These are phyloP conservation scores for Tripterygium wilfordii DNA, from an alignment of 177 flowering plant species.

Conservation along the genomic window DNA sequence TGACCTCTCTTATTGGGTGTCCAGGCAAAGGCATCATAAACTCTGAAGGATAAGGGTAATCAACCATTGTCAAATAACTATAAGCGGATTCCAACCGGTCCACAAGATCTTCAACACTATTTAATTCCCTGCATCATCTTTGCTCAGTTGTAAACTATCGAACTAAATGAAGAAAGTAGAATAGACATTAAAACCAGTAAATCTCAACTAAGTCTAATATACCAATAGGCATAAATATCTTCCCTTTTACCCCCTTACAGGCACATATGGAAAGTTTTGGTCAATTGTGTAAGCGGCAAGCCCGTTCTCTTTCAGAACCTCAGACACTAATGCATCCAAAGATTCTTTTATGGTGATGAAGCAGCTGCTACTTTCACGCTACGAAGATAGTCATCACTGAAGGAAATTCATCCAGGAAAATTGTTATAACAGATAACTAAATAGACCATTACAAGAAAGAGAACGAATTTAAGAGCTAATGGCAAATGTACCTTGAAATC, in stretches of 20 bases:
- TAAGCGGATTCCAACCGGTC: conserved; percentile 81
- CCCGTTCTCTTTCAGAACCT: conserved; percentile 51
- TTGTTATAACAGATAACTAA: too few relatives aligned
- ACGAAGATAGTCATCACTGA: too few relatives aligned
- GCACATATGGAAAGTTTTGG: conserved; percentile 60
- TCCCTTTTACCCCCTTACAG: conserved; percentile 39
- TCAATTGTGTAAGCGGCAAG: conserved; percentile 42
- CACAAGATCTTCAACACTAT: conserved; percentile 44
- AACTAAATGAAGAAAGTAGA: not conserved
- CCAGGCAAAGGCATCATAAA: conserved; percentile 91
- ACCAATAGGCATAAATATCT: too few relatives aligned
- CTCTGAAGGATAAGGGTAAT: conserved; percentile 75
- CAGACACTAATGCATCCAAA: conserved; percentile 47
- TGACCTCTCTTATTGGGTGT: conserved; percentile 83
- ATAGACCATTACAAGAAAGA: too few relatives aligned
- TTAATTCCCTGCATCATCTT: conserved; percentile 44
- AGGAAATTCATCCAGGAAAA: too few relatives aligned
- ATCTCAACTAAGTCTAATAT: not conserved
- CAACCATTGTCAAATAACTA: conserved; percentile 87
- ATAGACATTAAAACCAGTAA: not conserved
- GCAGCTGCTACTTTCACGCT: conserved; percentile 77
- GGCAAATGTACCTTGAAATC: conserved; percentile 65
- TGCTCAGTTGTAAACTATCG: conserved; percentile 1
- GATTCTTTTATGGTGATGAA: conserved; percentile 72
- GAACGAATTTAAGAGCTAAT: not conserved